These are phyloP conservation scores for Themeda triandra DNA, from an alignment of 176 grass and related monocot genomes.

Conservation along the genomic window DNA sequence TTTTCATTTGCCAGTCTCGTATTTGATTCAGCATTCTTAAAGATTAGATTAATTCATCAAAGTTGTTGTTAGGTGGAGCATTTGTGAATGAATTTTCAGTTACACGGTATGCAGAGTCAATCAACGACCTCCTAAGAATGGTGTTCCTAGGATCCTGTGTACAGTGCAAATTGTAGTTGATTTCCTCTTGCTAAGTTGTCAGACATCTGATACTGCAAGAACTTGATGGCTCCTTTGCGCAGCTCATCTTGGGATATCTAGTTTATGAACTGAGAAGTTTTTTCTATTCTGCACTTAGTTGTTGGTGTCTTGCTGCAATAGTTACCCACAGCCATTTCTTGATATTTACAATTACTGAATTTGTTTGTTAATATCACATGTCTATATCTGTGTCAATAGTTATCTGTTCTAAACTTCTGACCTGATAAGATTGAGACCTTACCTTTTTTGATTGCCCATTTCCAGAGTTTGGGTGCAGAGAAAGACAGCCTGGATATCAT, in stretches of 20 bases:
- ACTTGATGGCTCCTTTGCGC: background rate
- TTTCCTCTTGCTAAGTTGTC: background rate
- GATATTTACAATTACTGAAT: background rate
- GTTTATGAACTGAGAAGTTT: background rate
- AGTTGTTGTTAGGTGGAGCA: background rate
- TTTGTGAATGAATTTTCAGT: background rate
- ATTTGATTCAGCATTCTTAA: background rate
- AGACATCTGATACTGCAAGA: background rate
- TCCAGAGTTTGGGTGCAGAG: slow-evolving; percentile 81
- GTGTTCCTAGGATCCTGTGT: background rate
- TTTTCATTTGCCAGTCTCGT: background rate
- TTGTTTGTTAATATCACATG: background rate
- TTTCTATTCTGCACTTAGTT: background rate
- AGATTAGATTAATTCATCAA: background rate
- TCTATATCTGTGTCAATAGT: background rate
- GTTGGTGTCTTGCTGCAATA: background rate
- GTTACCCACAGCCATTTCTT: background rate
- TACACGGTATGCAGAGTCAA: background rate
- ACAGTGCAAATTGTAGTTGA: background rate
- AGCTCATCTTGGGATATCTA: background rate
- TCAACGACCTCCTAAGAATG: background rate
- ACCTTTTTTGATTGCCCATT: slow-evolving; percentile 24
- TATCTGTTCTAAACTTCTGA: background rate
- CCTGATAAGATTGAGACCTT: background rate
- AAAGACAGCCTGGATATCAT: slow-evolving; percentile 96